Evolutionary conservation across 2,329 filamentous ascomycete genomes (phyloP).

Genomic region (Sphaerulina musiva): DNA sequence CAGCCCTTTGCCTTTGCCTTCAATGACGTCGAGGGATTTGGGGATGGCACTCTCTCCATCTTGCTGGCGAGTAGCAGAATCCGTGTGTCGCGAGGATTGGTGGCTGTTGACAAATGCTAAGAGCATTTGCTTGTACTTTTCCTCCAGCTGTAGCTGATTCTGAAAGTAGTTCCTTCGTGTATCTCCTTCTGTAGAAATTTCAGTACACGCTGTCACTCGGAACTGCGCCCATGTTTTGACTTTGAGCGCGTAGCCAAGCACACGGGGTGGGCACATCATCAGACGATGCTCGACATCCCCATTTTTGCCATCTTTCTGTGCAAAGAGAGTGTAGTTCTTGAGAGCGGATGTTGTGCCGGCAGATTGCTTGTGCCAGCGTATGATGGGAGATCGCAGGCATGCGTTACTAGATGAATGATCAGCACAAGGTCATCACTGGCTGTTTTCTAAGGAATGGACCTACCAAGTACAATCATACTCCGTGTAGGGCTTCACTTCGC

Average conservation of each 20-base stretch:
- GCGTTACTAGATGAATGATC: no score
- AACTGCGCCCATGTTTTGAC: slow-evolving; percentile 12
- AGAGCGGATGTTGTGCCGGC: neutral
- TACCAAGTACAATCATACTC: no score
- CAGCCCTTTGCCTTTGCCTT: slow-evolving; percentile 38
- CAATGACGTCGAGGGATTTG: slow-evolving; percentile 23
- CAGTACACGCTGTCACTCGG: neutral
- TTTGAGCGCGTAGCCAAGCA: slow-evolving; percentile 6
- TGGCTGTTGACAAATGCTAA: neutral
- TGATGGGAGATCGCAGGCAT: no score
- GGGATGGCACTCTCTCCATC: no score
- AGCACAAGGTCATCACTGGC: no score
- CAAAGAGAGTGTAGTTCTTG: neutral
- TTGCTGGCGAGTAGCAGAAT: no score
- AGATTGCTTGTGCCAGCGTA: neutral
- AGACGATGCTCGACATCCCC: neutral
- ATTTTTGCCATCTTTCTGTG: neutral
- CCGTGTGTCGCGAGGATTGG: no score
- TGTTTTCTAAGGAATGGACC: no score
- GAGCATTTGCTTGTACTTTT: slow-evolving; percentile 1
- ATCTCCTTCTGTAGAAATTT: neutral
- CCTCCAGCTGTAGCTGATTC: slow-evolving; percentile 8
- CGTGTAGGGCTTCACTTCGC: no score
- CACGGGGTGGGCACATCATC: slow-evolving; percentile 1
- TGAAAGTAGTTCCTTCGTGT: neutral